A percentile compares a stretch with the other conserved stretches of the same genome.
These are phyloP conservation scores for Lophium mytilinum DNA, from an alignment of 495 filamentous ascomycete genomes.

Conservation along the genomic window DNA sequence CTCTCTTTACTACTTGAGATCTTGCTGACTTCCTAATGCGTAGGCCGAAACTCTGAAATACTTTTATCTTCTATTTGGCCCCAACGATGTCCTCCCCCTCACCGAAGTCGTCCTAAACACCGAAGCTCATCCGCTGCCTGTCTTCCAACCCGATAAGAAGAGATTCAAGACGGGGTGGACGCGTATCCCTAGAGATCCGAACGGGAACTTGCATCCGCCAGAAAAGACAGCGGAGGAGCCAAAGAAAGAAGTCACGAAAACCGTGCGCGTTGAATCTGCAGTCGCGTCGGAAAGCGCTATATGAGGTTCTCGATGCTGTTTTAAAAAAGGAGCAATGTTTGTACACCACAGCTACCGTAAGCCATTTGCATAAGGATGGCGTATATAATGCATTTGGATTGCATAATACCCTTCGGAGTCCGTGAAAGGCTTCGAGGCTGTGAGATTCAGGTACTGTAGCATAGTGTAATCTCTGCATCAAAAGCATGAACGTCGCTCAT, in stretches of 20 bases:
- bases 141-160: slow-evolving; percentile 69
- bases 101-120: slow-evolving; percentile 89
- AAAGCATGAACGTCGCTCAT: no score
- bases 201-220: slow-evolving; percentile 23
- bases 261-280: no score
- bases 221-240: neutral
- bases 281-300: no score
- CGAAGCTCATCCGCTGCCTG: slow-evolving; percentile 84
- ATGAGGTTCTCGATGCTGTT: no score
- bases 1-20: neutral
- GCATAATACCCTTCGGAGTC: no score
- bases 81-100: slow-evolving; percentile 71
- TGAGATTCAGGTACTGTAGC: no score
- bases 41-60: slow-evolving; percentile 97
- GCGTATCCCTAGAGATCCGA: slow-evolving; percentile 50
- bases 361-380: no score
- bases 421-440: no score
- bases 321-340: no score
- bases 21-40: neutral
- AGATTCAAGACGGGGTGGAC: slow-evolving; percentile 78
- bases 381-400: no score
- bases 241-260: neutral
- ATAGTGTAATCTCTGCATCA: no score
- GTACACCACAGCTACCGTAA: no score
- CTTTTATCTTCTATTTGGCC: slow-evolving; percentile 89